Percentiles rank a stretch among this genome's conserved stretches.
These are phyloP conservation scores for Prunus yedoensis DNA, from an alignment of 331 rosid species.

Conservation along the genomic window DNA sequence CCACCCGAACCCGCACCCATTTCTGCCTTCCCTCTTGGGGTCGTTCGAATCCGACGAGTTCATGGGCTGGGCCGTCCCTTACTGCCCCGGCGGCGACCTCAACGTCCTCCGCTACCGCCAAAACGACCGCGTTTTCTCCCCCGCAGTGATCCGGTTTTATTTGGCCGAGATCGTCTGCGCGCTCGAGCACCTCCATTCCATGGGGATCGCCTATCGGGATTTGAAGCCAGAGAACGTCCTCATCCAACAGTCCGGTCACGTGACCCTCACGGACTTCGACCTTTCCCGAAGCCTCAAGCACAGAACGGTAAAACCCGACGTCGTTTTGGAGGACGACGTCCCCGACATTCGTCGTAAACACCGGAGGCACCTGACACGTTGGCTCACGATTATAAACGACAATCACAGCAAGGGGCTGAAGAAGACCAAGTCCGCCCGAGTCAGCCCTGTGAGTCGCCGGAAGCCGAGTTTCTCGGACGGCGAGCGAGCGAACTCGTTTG, in stretches of 20 bases:
- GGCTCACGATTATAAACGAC: conserved; percentile 40
- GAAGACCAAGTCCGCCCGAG: conserved; percentile 79
- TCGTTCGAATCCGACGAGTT: conserved; percentile 46
- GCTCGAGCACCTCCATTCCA: conserved; percentile 64
- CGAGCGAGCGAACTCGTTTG: conserved; percentile 82
- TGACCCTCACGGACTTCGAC: conserved; percentile 93
- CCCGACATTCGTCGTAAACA: conserved; percentile 41
- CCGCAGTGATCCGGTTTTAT: conserved; percentile 73
- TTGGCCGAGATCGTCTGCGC: conserved; percentile 86
- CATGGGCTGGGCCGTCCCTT: conserved; percentile 83
- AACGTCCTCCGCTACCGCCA: conserved; percentile 83
- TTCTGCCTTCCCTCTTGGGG: conserved; percentile 63
- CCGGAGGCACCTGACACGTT: conserved; percentile 54
- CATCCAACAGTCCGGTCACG: conserved; percentile 85
- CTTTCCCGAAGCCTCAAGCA: conserved; percentile 63
- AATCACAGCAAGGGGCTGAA: conserved; percentile 30
- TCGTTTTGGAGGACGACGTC: conserved; percentile 23
- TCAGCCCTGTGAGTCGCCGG: conserved; percentile 74
- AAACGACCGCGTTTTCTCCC: conserved; percentile 70
- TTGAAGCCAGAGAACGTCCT: conserved; percentile 92
- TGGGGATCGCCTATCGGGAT: conserved; percentile 87
- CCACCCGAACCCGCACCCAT: conserved; percentile 47
- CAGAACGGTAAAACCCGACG: conserved; percentile 25
- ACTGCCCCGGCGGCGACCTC: conserved; percentile 92
- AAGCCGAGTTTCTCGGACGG: conserved; percentile 55